phyloP scores from a whole-genome alignment of 768 basidiomycete species.

The Auricularia sp. region DNA sequence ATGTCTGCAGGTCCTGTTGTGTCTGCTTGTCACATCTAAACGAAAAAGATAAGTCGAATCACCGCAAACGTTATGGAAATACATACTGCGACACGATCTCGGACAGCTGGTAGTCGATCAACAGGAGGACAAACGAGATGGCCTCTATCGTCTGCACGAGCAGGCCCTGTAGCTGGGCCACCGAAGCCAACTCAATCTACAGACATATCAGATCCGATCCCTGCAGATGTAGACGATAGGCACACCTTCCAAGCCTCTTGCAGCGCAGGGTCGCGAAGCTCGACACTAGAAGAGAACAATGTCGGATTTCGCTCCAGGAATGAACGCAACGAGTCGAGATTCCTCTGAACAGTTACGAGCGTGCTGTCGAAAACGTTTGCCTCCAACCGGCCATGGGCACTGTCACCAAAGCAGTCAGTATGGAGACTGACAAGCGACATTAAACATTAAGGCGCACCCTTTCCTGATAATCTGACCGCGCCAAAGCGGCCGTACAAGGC shows the following conservation, averaged over 20 bases:
- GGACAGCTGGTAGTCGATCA: slow-evolving; percentile 83
- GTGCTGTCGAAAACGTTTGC: slow-evolving; percentile 52
- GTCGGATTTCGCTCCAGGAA: slow-evolving; percentile 76
- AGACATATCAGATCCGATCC: slow-evolving; percentile 6
- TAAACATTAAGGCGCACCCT: slow-evolving; percentile 31
- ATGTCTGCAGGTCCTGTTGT: slow-evolving; percentile 54
- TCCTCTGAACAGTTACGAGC: slow-evolving; percentile 66
- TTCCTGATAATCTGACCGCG: slow-evolving; percentile 61
- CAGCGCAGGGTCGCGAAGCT: slow-evolving; percentile 42
- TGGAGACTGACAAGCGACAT: not conserved
- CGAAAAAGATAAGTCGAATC: not conserved
- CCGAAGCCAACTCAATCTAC: slow-evolving; percentile 74
- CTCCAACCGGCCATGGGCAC: slow-evolving; percentile 28
- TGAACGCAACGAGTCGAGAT: slow-evolving; percentile 65
- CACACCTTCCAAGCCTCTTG: slow-evolving; percentile 84
- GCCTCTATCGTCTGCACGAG: slow-evolving; percentile 86
- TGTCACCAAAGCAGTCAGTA: not conserved
- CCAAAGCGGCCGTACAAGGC: slow-evolving; percentile 84
- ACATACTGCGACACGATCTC: slow-evolving; percentile 76
- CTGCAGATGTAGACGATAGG: not conserved
- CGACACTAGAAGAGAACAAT: slow-evolving; percentile 67
- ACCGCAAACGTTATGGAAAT: not conserved
- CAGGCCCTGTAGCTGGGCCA: slow-evolving; percentile 65
- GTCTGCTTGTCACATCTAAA: slow-evolving; percentile 61
- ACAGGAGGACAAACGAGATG: slow-evolving; percentile 82